Percentiles rank a stretch among this genome's conserved stretches.
These are phyloP conservation scores for Fusarium sp. DNA, from an alignment of 2,329 filamentous ascomycete species.

Conservation along the genomic window DNA sequence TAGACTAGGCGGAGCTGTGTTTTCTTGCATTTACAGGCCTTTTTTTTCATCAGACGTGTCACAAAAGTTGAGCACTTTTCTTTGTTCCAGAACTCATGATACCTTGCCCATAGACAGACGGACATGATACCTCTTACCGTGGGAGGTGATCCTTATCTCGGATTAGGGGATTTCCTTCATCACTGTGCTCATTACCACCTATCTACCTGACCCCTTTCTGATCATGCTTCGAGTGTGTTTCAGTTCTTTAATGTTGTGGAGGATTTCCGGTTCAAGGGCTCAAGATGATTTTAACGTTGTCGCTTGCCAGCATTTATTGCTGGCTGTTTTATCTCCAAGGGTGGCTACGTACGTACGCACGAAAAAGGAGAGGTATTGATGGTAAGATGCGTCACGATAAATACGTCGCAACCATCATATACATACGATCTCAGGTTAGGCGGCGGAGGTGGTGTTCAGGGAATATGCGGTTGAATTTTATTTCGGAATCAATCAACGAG, in stretches of 20 bases:
- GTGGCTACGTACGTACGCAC: constrained; percentile 13
- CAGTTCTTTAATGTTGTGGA: constrained; percentile 50
- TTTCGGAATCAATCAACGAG: constrained; percentile 31
- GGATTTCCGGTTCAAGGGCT: constrained; percentile 44
- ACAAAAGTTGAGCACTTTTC: constrained; percentile 60
- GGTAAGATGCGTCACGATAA: constrained; percentile 28
- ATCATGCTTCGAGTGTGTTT: constrained; percentile 48
- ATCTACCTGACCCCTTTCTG: constrained; percentile 43
- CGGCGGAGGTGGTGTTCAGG: constrained; percentile 35
- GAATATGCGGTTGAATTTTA: constrained; percentile 35
- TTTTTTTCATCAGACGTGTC: constrained; percentile 60
- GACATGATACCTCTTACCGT: constrained; percentile 52
- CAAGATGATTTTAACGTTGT: constrained; percentile 26
- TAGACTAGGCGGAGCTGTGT: constrained; percentile 64
- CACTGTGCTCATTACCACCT: constrained; percentile 50
- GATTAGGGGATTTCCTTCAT: constrained; percentile 51
- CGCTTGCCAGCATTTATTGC: constrained; percentile 34
- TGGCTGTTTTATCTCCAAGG: constrained; percentile 39
- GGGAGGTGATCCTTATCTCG: constrained; percentile 50
- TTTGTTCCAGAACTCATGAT: constrained; percentile 61
- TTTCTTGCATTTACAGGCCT: constrained; percentile 65
- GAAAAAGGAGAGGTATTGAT: constrained; percentile 36
- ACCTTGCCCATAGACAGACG: constrained; percentile 63
- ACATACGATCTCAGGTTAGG: constrained; percentile 30
- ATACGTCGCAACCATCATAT: constrained; percentile 29